Evolutionary conservation across 208 protist genomes (phyloP), one percentile per base, ranked within the genome.

Genomic region (Kentomonas sorsogonicus): DNA sequence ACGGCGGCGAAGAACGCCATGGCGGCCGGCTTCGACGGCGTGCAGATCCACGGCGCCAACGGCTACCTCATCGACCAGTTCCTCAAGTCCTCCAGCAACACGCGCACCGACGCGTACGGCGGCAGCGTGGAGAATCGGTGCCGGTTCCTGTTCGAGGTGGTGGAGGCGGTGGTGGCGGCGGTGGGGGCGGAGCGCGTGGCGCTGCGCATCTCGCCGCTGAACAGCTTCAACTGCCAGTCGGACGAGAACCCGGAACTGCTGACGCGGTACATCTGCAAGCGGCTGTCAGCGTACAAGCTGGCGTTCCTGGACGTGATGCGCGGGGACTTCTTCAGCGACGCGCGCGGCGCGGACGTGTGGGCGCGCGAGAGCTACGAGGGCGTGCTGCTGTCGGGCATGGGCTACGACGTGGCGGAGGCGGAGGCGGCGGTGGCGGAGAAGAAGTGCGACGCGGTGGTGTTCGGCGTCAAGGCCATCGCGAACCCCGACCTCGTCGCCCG

Each of bases 51-150:
- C 60, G 74, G 69, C 27, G 86, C 80, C 13, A 81, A 97, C 67
- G 93, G 89, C n/a, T 97, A 97, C 69, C 54, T 97, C 13, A 66
- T 97, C 20, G 79, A 87, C 43, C 57, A 69, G 38, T 97, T 97
- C 63, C 46, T 97, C n/a, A 75, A 59, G 54, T 33, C 53, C n/a
- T 53, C 54, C 6, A 54, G 74, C 29, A 97, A 97, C 67, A 56
- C 70, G 53, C 71, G 91, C 52, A 93, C 77, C 2, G 91, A 87
- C 53, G 55, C 86, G 52, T 97, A 97, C 66, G 94, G 91, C 38
- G 94, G 92, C 44, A 72, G 52, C 57, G 65, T 95, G 27, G 79
- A 89, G 59, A 91, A 84, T 63, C 74, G 85, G 30, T 65, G 67
- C 47, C 80, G 79, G 29, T 77, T 96, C 25, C 50, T 86, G 20